Percentiles rank a stretch among this genome's conserved stretches.
These are phyloP conservation scores for Fonsecaea nubica DNA, from an alignment of 2,329 filamentous ascomycete genomes.

Conservation along the genomic window DNA sequence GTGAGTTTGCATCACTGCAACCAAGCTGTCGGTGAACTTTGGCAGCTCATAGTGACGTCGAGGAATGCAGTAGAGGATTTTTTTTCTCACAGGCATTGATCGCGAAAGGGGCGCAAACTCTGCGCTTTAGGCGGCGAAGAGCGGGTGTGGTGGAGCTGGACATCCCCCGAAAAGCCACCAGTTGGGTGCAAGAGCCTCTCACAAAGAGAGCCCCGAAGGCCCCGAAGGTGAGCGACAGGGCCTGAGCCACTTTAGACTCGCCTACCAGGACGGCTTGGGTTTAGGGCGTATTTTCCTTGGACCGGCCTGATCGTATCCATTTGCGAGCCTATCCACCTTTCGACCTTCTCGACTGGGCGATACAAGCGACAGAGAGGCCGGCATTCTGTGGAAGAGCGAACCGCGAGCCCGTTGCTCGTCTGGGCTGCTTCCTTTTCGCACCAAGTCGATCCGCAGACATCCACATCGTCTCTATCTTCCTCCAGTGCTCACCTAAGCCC, in stretches of 20 bases:
- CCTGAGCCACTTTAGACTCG: conserved; percentile 15
- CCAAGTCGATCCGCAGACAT: conserved; percentile 31
- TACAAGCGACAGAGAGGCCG: conserved; percentile 2
- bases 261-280: conserved; percentile 11
- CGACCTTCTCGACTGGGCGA: conserved; percentile 2
- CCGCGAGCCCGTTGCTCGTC: conserved; percentile 9
- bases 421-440: conserved; percentile 17
- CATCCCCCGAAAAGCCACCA: neutral
- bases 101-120: neutral
- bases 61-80: conserved; percentile 1
- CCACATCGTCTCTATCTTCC: conserved; percentile 25
- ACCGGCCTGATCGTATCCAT: conserved; percentile 15
- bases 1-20: conserved; percentile 11
- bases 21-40: neutral
- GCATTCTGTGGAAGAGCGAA: conserved; percentile 8
- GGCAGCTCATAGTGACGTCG: conserved; percentile 13
- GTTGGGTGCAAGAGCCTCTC: conserved; percentile 7
- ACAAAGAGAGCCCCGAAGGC: conserved; percentile 10
- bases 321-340: conserved; percentile 4
- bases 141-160: neutral
- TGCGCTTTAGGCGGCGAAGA: neutral
- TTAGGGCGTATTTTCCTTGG: conserved; percentile 14
- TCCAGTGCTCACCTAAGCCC: conserved; percentile 36
- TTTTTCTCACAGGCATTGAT: conserved; percentile 2
- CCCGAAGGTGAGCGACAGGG: conserved; percentile 6